Conservation (phyloP, 2,329 filamentous ascomycete species). For the Claviceps pusilla region DNA sequence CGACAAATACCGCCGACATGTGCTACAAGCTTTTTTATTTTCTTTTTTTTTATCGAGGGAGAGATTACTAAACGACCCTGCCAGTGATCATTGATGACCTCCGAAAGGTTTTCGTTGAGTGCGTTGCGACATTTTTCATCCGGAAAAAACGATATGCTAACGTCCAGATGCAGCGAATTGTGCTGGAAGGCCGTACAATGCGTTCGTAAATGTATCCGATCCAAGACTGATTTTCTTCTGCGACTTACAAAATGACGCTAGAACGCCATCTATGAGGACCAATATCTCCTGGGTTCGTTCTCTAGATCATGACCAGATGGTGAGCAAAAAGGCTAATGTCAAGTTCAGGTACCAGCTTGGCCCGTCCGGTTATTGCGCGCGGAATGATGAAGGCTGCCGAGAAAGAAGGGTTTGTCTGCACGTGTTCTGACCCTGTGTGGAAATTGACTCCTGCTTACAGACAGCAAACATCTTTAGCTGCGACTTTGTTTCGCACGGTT, state of each 20-base stretch:
- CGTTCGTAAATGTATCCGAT: not conserved
- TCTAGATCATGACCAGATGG: not conserved
- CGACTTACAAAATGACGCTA: not conserved
- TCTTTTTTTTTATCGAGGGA: not conserved
- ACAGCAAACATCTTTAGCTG: not conserved
- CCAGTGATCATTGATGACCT: constrained; percentile 44
- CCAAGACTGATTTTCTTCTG: not conserved
- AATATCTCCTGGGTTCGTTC: constrained; percentile 14
- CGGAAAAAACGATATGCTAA: not conserved
- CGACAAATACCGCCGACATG: not conserved
- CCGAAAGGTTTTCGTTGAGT: constrained; percentile 56
- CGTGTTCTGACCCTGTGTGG: not conserved
- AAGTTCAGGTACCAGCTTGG: constrained; percentile 37
- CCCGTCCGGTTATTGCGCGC: constrained; percentile 51
- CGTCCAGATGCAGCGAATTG: constrained; percentile 28
- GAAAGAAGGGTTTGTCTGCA: constrained; percentile 6
- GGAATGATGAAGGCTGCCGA: constrained; percentile 24
- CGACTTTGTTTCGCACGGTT: constrained; percentile 1
- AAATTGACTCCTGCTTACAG: not conserved
- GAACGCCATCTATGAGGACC: constrained; percentile 48
- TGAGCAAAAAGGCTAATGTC: not conserved
- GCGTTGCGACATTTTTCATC: not conserved
- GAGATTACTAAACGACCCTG: not conserved
- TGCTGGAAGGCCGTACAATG: constrained; percentile 58
- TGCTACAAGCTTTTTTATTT: not conserved